Percentiles rank a stretch among this genome's conserved stretches.
Evolutionary conservation across 768 basidiomycete species (phyloP).

Genomic region (Boletus vermiculosoides): DNA sequence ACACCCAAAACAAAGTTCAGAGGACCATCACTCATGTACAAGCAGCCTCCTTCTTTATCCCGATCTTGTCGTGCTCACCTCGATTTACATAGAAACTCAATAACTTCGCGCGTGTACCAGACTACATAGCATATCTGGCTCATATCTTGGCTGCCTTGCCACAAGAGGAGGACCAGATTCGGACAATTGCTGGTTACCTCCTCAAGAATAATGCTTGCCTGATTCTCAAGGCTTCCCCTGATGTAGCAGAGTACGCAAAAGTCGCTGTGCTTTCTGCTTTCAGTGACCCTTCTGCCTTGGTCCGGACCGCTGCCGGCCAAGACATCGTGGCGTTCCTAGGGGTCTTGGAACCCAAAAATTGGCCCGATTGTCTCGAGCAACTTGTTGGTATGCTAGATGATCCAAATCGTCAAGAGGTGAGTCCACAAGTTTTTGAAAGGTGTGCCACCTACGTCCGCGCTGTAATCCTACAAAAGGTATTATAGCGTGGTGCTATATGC

Average conservation of each 20-base stretch:
- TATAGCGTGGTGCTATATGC: not conserved
- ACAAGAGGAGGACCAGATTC: conserved; percentile 86
- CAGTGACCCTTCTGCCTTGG: conserved; percentile 76
- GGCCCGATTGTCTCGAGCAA: conserved; percentile 92
- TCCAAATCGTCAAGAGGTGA: conserved; percentile 82
- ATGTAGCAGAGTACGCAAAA: conserved; percentile 74
- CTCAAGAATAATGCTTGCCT: conserved; percentile 93
- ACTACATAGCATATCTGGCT: conserved; percentile 94
- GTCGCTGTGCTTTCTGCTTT: conserved; percentile 77
- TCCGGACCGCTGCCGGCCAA: conserved; percentile 91
- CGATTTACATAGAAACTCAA: conserved; percentile 69
- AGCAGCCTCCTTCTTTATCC: conserved; percentile 17
- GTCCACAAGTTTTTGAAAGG: conserved; percentile 19
- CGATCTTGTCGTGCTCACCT: conserved; percentile 22
- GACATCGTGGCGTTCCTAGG: conserved; percentile 89
- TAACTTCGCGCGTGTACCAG: conserved; percentile 81
- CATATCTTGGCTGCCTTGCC: conserved; percentile 84
- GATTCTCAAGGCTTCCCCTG: conserved; percentile 63
- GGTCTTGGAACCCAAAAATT: conserved; percentile 84
- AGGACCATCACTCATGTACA: conserved; percentile 78
- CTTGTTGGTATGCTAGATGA: conserved; percentile 83
- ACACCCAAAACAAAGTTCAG: conserved; percentile 71
- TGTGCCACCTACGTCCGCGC: not conserved
- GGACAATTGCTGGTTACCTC: conserved; percentile 93
- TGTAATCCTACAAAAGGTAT: not conserved